Conservation (phyloP, 768 basidiomycete genomes). For the Serpula lacrymans region DNA sequence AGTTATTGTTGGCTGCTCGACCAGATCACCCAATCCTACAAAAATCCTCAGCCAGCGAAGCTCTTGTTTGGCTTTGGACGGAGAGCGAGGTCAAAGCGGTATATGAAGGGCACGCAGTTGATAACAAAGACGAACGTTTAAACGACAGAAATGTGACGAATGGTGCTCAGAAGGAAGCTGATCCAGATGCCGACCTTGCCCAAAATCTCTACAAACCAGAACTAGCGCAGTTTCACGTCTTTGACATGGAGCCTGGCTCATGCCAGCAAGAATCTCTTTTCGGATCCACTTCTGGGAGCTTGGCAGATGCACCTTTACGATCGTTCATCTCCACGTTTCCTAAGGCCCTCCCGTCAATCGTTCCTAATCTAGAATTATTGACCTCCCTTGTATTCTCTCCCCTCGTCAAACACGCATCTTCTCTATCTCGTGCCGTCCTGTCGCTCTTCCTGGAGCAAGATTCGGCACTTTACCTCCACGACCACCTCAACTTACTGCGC, state of each 20-base stretch:
- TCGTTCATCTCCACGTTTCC: slow-evolving; percentile 61
- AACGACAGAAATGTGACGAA: slow-evolving; percentile 6
- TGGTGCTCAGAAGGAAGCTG: neutral
- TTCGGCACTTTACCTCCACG: slow-evolving; percentile 62
- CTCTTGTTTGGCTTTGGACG: slow-evolving; percentile 65
- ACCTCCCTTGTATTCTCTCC: slow-evolving; percentile 60
- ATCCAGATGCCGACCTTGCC: slow-evolving; percentile 1
- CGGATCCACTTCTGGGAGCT: slow-evolving; percentile 15
- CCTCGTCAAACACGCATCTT: slow-evolving; percentile 57
- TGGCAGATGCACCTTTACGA: slow-evolving; percentile 32
- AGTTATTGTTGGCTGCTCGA: slow-evolving; percentile 58
- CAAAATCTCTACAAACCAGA: slow-evolving; percentile 27
- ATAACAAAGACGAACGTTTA: slow-evolving; percentile 5
- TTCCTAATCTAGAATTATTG: slow-evolving; percentile 62
- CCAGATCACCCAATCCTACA: slow-evolving; percentile 61
- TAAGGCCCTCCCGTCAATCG: slow-evolving; percentile 50
- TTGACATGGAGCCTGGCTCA: slow-evolving; percentile 65
- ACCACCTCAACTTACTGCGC: slow-evolving; percentile 65
- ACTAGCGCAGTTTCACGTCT: slow-evolving; percentile 49
- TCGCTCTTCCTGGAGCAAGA: slow-evolving; percentile 59
- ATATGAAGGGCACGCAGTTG: slow-evolving; percentile 30
- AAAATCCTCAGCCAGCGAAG: slow-evolving; percentile 16
- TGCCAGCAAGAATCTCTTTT: too few relatives aligned
- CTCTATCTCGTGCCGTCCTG: slow-evolving; percentile 66
- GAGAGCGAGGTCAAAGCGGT: slow-evolving; percentile 46